Conservation (phyloP, 2,329 filamentous ascomycete genomes). For the Westerdykella ornata region DNA sequence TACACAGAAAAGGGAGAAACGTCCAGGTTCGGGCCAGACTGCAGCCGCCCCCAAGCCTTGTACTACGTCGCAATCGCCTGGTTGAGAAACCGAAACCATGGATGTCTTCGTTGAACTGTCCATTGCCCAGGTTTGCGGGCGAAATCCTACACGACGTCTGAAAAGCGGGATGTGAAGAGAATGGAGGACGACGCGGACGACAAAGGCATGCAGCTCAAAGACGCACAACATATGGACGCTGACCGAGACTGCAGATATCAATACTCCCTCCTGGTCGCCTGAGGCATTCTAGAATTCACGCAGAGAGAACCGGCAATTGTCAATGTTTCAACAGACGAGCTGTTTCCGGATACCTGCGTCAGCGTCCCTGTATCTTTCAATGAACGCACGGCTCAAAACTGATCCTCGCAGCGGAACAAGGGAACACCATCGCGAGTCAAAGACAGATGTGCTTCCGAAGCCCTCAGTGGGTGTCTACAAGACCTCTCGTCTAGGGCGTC, state of each 20-base stretch:
- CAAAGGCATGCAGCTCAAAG: slow-evolving; percentile 13
- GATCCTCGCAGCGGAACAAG: slow-evolving; percentile 15
- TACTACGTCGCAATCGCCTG: no score
- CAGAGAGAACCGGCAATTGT: slow-evolving; percentile 2
- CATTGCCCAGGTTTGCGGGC: no score
- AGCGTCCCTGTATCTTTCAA: slow-evolving; percentile 18
- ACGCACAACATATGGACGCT: slow-evolving; percentile 21
- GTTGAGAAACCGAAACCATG: no score
- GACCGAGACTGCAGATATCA: slow-evolving; percentile 13
- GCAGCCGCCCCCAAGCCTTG: no score
- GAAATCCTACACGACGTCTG: no score
- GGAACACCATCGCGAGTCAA: slow-evolving; percentile 7
- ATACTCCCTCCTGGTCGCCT: no score
- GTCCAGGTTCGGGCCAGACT: no score
- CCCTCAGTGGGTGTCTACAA: slow-evolving; percentile 6
- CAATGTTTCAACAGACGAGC: slow-evolving; percentile 22
- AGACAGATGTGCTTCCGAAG: slow-evolving; percentile 9
- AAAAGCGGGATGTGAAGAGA: slow-evolving; percentile 6
- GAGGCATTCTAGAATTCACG: no score
- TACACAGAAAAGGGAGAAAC: no score
- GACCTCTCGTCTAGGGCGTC: no score
- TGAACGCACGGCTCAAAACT: slow-evolving; percentile 12
- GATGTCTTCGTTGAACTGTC: no score
- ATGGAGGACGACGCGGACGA: slow-evolving; percentile 8
- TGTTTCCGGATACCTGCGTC: slow-evolving; percentile 18